These are phyloP conservation scores for Citrus sp. DNA, from an alignment of 345 rosid genomes.

Conservation along the genomic window DNA sequence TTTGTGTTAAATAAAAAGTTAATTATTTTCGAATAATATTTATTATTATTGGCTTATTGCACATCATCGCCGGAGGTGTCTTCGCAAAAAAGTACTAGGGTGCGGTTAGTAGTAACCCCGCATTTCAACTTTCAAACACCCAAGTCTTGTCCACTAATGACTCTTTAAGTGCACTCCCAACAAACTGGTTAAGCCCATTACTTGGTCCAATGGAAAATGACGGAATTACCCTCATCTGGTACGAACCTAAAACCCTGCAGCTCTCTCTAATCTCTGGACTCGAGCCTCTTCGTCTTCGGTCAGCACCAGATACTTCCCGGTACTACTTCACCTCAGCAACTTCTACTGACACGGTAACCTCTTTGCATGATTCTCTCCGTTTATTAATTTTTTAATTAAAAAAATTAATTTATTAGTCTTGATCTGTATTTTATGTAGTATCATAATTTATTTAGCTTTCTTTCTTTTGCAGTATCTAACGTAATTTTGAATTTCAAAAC, in stretches of 20 bases:
- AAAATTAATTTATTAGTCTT: neutral
- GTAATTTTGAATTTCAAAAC: neutral
- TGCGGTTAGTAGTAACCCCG: too few relatives aligned
- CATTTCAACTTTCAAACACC: too few relatives aligned
- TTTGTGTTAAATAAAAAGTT: too few relatives aligned
- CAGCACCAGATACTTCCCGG: too few relatives aligned
- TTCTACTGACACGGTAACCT: neutral
- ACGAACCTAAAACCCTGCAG: conserved; percentile 2
- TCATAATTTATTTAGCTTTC: neutral
- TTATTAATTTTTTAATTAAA: too few relatives aligned
- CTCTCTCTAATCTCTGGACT: too few relatives aligned
- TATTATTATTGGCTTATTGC: too few relatives aligned
- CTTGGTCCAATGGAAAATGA: neutral
- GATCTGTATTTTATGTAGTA: neutral
- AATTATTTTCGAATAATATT: too few relatives aligned
- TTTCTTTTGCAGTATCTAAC: neutral
- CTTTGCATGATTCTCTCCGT: neutral
- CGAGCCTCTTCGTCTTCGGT: neutral
- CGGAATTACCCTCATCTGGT: neutral
- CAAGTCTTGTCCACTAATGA: neutral
- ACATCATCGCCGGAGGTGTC: neutral
- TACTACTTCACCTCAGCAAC: neutral
- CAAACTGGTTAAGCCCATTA: neutral
- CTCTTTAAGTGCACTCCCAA: neutral
- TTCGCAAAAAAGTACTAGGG: neutral